Base-by-base conservation (phyloP, 345 rosid species). In the Eucalyptus marginata region DNA sequence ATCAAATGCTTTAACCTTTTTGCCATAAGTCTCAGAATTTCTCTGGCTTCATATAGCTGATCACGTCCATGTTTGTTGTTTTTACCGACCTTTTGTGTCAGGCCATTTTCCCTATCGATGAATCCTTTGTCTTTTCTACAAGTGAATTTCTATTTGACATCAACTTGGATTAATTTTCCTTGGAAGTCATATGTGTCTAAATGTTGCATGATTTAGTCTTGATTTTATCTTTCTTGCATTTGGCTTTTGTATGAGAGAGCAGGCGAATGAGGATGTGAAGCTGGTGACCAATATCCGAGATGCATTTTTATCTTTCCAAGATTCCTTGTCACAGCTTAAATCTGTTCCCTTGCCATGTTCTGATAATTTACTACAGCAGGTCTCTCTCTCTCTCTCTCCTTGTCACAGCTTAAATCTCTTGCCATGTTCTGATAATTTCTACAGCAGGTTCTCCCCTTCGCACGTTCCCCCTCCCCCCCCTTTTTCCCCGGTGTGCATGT, bases 191-290 rank as follows among this genome's bases (percentile, higher is more conserved):
- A 18, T 62, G 64, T n/a, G 46, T 54, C 49, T 40, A 62, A 14
- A 40, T 86, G 44, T 86, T 13, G 49, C 17, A 13, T 2, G 47
- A 22, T 87, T 66, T 27, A 36, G 27, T 76, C 83, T 40, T 76
- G 29, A 76, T 76, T 46, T 80, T 29, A 80, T 87, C 46, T 86
- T 40, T 52, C 85, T 88, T 13, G 89, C 85, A 88, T 66, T 86
- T 86, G 10, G 47, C 47, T 88, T 47, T n/a, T 87, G 89, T 92
- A 91, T 71, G 86, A 92, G 92, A 62, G 93, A 91, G 85, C 96
- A 97, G 99, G 93, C 95, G 64, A 76, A 86, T 44, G 99, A 93
- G 96, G 96, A 96, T 93, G 86, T 90, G 93, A 94, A 93, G 90
- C 90, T 95, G 91, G 96, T 96, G 88, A 91, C 91, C 71, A 94